These are phyloP conservation scores for Crithidia mellificae DNA, from an alignment of 208 protist genomes.

Conservation along the genomic window DNA sequence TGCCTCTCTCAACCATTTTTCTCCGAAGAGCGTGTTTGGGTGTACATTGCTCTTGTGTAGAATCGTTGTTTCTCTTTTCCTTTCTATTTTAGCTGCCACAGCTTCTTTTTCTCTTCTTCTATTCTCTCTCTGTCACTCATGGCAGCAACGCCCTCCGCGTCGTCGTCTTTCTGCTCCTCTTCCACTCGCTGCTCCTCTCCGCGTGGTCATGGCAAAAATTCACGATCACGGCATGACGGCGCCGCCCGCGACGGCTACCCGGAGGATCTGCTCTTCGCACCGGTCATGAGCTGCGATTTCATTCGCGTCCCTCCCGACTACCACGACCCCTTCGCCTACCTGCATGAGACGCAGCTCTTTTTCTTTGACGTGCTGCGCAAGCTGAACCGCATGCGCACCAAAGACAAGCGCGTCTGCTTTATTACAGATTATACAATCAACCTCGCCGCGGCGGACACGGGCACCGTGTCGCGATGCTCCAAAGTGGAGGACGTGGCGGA, in stretches of 20 bases:
- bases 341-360: conserved; percentile 29
- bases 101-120: not conserved
- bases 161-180: conserved; percentile 9
- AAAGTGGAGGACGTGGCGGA: conserved; percentile 45
- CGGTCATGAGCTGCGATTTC: conserved; percentile 8
- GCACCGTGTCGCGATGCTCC: conserved; percentile 35
- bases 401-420: conserved; percentile 39
- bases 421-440: conserved; percentile 48
- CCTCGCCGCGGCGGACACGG: conserved; percentile 14
- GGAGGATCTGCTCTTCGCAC: not conserved
- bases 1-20: too few relatives aligned
- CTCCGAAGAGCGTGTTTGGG: too few relatives aligned
- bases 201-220: not conserved
- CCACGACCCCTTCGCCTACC: conserved; percentile 12
- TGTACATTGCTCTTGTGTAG: too few relatives aligned
- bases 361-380: conserved; percentile 35
- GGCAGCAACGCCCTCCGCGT: not conserved
- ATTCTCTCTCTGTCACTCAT: not conserved
- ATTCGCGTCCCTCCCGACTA: conserved; percentile 12
- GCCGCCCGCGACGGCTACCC: not conserved
- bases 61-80: too few relatives aligned
- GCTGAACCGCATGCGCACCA: conserved; percentile 12
- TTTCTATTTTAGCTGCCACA: too few relatives aligned
- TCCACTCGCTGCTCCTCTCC: conserved; percentile 1
- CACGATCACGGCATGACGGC: not conserved